phyloP scores from a whole-genome alignment of 2,329 filamentous ascomycete genomes.

The Colletotrichum cuscutae region DNA sequence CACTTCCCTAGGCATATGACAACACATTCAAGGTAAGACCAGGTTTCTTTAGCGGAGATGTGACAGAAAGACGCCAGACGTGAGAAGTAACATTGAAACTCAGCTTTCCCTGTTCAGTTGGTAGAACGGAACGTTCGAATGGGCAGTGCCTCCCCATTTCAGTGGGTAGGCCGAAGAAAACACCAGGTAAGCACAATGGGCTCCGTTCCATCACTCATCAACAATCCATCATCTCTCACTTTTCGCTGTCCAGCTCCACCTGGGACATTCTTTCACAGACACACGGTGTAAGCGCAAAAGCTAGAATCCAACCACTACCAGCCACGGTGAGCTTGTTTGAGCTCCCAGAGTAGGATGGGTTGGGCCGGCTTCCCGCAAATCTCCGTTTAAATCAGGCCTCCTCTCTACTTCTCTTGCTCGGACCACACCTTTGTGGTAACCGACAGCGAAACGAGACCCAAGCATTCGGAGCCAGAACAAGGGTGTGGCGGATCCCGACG shows the following conservation, averaged over 20 bases:
- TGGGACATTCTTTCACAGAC: background rate
- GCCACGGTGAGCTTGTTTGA: background rate
- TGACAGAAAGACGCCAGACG: background rate
- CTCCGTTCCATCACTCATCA: background rate
- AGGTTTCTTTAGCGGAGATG: background rate
- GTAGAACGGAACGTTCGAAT: background rate
- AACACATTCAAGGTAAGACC: background rate
- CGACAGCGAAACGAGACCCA: background rate
- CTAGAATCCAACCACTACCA: background rate
- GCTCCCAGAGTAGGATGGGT: background rate
- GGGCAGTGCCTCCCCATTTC: background rate
- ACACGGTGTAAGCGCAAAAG: background rate
- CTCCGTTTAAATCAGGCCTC: background rate
- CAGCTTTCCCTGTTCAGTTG: background rate
- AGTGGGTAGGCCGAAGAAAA: background rate
- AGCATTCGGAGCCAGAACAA: background rate
- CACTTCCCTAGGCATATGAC: background rate
- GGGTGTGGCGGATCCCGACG: background rate
- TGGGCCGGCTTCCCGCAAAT: background rate
- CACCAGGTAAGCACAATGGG: background rate
- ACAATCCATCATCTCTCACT: background rate
- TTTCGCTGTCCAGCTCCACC: background rate
- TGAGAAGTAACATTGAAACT: background rate
- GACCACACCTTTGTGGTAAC: slow-evolving; percentile 1
- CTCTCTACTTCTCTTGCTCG: background rate